Evolutionary conservation across 2,329 filamentous ascomycete genomes (phyloP).

Genomic region (Fusarium caatingaense): DNA sequence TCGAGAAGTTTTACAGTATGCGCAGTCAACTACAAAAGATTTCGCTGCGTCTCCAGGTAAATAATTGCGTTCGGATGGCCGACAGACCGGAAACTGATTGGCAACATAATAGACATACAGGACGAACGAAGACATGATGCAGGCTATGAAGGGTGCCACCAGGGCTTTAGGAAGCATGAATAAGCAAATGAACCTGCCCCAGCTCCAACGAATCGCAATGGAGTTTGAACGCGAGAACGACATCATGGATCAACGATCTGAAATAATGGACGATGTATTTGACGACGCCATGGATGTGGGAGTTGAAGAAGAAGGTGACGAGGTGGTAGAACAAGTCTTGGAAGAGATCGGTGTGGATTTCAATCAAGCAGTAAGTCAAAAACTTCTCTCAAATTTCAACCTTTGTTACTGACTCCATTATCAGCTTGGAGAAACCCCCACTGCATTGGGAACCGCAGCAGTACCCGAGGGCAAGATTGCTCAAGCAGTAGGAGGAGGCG

Average conservation of each 20-base stretch:
- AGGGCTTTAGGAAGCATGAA: constrained; percentile 97
- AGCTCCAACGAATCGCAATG: constrained; percentile 96
- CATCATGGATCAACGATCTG: constrained; percentile 98
- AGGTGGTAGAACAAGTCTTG: constrained; percentile 94
- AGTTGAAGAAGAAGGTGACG: constrained; percentile 94
- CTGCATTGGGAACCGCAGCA: constrained; percentile 79
- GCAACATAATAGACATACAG: constrained; percentile 78
- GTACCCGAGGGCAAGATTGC: constrained; percentile 83
- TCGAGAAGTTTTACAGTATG: constrained; percentile 99
- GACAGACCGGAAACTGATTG: constrained; percentile 24
- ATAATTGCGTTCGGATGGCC: neutral
- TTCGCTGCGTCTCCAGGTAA: constrained; percentile 90
- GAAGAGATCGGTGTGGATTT: constrained; percentile 97
- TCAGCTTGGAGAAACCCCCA: constrained; percentile 91
- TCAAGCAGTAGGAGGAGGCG: constrained; percentile 78
- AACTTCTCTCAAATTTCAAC: constrained; percentile 31
- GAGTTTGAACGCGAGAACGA: constrained; percentile 99
- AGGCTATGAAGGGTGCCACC: constrained; percentile 98
- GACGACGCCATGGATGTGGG: constrained; percentile 93
- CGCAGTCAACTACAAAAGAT: constrained; percentile 97
- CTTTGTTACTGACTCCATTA: constrained; percentile 31
- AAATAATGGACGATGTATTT: constrained; percentile 99
- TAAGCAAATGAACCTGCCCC: constrained; percentile 94
- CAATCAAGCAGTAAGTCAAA: constrained; percentile 81
- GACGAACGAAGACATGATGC: constrained; percentile 99